These are phyloP conservation scores for Penicillium sp. DNA, from an alignment of 2,329 filamentous ascomycete species.

Conservation along the genomic window DNA sequence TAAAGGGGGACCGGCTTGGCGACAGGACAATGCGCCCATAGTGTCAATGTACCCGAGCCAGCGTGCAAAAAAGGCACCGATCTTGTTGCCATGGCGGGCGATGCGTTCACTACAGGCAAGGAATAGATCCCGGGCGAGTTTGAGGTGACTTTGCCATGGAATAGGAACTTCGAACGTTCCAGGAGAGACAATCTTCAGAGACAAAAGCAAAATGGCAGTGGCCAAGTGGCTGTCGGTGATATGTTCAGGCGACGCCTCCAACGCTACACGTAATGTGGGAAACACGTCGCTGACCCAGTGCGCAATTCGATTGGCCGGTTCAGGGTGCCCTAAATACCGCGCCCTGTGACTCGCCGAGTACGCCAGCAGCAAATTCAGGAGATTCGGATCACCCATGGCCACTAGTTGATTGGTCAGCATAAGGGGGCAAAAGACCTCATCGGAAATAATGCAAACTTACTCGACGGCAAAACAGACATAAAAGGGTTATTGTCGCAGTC, in stretches of 20 bases:
- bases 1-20: conserved; percentile 53
- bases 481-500: conserved; percentile 62
- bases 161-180: conserved; percentile 77
- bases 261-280: conserved; percentile 65
- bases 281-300: conserved; percentile 70
- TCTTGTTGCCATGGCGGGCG: conserved; percentile 54
- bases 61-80: conserved; percentile 70
- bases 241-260: conserved; percentile 59
- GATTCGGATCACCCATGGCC: conserved; percentile 51
- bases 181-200: conserved; percentile 78
- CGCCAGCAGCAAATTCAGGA: conserved; percentile 73
- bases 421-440: background rate
- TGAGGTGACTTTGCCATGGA: conserved; percentile 76
- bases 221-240: conserved; percentile 72
- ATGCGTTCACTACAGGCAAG: conserved; percentile 60
- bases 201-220: conserved; percentile 80
- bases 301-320: conserved; percentile 74
- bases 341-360: conserved; percentile 84
- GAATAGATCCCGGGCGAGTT: conserved; percentile 72
- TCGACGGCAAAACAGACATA: conserved; percentile 59
- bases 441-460: conserved; percentile 42
- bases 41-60: conserved; percentile 86
- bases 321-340: conserved; percentile 67
- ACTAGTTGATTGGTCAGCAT: conserved; percentile 46
- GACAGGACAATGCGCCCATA: conserved; percentile 67